These are phyloP conservation scores for Yarrowia sp. DNA, from an alignment of 805 yeast species.

Conservation along the genomic window DNA sequence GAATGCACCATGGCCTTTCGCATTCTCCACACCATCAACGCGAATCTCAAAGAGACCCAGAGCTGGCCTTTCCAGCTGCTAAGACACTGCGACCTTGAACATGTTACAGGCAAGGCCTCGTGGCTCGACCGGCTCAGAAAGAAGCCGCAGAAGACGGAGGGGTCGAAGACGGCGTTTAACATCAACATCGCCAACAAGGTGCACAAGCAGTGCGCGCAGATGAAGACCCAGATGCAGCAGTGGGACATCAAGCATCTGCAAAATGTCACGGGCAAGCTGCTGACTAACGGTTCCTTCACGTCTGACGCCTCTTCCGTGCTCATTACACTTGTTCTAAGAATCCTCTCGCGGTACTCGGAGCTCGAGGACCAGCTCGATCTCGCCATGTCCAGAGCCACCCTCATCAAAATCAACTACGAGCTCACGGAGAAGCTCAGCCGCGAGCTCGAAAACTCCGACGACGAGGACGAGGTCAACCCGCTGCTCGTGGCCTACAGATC, in stretches of 20 bases:
- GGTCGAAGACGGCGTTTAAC: slow-evolving; percentile 9
- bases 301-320: slow-evolving; percentile 37
- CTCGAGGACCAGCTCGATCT: slow-evolving; percentile 36
- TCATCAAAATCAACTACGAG: slow-evolving; percentile 38
- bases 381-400: slow-evolving; percentile 37
- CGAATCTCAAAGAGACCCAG: slow-evolving; percentile 35
- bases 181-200: slow-evolving; percentile 20
- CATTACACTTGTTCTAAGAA: slow-evolving; percentile 37
- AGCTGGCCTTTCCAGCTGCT: slow-evolving; percentile 37
- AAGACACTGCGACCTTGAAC: slow-evolving; percentile 34
- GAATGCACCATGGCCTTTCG: slow-evolving; percentile 31
- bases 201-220: background rate
- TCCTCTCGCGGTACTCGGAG: slow-evolving; percentile 32
- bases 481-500: slow-evolving; percentile 31
- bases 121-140: slow-evolving; percentile 13
- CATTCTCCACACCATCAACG: slow-evolving; percentile 31
- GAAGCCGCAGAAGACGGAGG: slow-evolving; percentile 28
- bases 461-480: slow-evolving; percentile 26
- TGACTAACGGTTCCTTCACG: slow-evolving; percentile 22
- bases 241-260: slow-evolving; percentile 37
- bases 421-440: slow-evolving; percentile 29
- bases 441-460: background rate
- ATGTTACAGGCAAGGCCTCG: slow-evolving; percentile 25
- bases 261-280: slow-evolving; percentile 33
- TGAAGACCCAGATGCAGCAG: slow-evolving; percentile 29